phyloP scores from a whole-genome alignment of 225 moss, liverwort and hornwort genomes.

The Antitrichia curtipendula region DNA sequence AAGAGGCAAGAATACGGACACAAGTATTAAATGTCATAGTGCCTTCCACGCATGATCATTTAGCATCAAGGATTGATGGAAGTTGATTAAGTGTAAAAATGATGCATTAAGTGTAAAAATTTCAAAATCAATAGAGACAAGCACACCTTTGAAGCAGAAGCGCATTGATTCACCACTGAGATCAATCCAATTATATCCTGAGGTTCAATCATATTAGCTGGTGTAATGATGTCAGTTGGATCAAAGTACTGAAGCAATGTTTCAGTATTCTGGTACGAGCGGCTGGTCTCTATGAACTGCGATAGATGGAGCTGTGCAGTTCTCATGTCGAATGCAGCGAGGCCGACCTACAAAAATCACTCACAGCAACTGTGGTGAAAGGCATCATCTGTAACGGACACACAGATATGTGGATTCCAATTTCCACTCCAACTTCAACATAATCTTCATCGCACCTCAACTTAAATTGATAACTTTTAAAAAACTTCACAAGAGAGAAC shows the following conservation, averaged over 20 bases:
- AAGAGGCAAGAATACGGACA: not conserved
- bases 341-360: conserved; percentile 45
- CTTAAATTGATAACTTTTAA: not conserved
- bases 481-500: not conserved
- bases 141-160: conserved; percentile 58
- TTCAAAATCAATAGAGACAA: not conserved
- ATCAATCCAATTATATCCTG: conserved; percentile 54
- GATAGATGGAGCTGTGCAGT: conserved; percentile 72
- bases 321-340: conserved; percentile 82
- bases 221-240: not conserved
- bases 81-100: not conserved
- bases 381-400: not conserved
- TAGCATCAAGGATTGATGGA: not conserved
- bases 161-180: conserved; percentile 46
- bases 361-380: not conserved
- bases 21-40: not conserved
- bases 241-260: conserved; percentile 16
- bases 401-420: not conserved
- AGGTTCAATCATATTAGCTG: conserved; percentile 17
- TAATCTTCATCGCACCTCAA: not conserved
- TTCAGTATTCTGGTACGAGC: conserved; percentile 81
- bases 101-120: not conserved
- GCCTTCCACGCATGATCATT: not conserved
- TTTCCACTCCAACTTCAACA: not conserved
- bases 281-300: conserved; percentile 89